These are phyloP conservation scores for Candida succiphila DNA, from an alignment of 805 yeast genomes.

Conservation along the genomic window DNA sequence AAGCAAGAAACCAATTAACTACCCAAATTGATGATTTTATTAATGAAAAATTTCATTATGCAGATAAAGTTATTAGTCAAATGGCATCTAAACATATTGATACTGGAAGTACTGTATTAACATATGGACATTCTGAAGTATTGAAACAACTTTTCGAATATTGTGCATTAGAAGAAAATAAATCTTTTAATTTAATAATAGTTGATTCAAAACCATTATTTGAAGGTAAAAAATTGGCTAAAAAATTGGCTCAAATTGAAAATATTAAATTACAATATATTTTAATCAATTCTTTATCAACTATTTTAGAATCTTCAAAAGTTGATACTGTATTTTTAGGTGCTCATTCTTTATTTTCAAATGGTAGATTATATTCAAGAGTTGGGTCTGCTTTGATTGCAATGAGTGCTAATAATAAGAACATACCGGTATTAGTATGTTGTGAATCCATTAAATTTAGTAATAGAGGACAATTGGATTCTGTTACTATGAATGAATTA, in stretches of 20 bases:
- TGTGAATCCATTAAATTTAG: constrained; percentile 93
- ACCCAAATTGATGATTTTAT: constrained; percentile 72
- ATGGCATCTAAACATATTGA: constrained; percentile 69
- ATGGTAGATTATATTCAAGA: constrained; percentile 85
- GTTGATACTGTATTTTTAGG: constrained; percentile 90
- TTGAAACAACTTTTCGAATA: constrained; percentile 63
- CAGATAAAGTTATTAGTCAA: constrained; percentile 75
- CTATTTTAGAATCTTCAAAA: constrained; percentile 57
- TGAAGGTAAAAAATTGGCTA: constrained; percentile 79
- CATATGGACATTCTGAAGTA: constrained; percentile 84
- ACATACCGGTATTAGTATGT: constrained; percentile 90
- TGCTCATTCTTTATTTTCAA: constrained; percentile 94
- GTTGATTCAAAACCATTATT: constrained; percentile 92
- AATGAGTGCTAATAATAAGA: constrained; percentile 78
- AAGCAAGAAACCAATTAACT: constrained; percentile 56
- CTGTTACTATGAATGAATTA: constrained; percentile 89
- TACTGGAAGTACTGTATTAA: constrained; percentile 69
- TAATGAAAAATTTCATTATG: constrained; percentile 73
- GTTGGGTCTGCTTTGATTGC: constrained; percentile 94
- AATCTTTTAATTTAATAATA: constrained; percentile 67
- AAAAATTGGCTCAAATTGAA: constrained; percentile 40
- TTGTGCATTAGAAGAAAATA: constrained; percentile 52
- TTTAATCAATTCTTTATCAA: constrained; percentile 66
- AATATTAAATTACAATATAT: constrained; percentile 74
- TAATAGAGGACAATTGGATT: constrained; percentile 90